Evolutionary conservation across 176 grass and related monocot genomes (phyloP).

Genomic region (Avena insularis): DNA sequence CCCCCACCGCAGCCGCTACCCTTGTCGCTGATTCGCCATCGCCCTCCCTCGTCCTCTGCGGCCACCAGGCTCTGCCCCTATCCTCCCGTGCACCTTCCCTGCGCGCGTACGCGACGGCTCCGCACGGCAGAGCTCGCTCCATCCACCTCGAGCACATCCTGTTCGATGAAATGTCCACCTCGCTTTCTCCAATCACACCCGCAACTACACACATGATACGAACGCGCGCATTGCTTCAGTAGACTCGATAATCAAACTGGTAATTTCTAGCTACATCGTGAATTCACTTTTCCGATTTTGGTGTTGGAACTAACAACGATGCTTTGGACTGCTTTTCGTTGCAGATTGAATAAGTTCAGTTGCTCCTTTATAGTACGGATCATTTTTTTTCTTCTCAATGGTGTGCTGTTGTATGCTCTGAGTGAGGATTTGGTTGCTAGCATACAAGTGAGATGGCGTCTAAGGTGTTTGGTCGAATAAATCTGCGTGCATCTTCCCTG

Average conservation of each 20-base stretch:
- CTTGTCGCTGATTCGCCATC: background rate
- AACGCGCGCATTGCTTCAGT: background rate
- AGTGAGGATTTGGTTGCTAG: background rate
- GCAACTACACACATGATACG: background rate
- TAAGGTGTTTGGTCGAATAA: background rate
- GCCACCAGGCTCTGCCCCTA: background rate
- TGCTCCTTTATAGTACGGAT: background rate
- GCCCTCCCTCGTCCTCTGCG: background rate
- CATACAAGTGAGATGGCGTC: slow-evolving; percentile 5
- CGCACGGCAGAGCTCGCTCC: background rate
- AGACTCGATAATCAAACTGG: background rate
- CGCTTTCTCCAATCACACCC: background rate
- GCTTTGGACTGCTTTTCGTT: background rate
- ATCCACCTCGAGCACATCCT: background rate
- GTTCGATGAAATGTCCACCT: slow-evolving; percentile 19
- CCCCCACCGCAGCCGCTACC: background rate
- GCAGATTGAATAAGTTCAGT: background rate
- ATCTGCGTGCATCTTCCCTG: background rate
- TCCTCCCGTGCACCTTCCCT: background rate
- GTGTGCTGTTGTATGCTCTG: background rate
- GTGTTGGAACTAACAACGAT: background rate
- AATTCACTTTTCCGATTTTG: no score
- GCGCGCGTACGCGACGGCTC: background rate
- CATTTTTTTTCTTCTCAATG: background rate
- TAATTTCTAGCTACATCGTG: background rate